Percentiles rank a stretch among this genome's conserved stretches.
Conservation (phyloP, 2,329 filamentous ascomycete species). For the Arthrobotrys megalospora region DNA sequence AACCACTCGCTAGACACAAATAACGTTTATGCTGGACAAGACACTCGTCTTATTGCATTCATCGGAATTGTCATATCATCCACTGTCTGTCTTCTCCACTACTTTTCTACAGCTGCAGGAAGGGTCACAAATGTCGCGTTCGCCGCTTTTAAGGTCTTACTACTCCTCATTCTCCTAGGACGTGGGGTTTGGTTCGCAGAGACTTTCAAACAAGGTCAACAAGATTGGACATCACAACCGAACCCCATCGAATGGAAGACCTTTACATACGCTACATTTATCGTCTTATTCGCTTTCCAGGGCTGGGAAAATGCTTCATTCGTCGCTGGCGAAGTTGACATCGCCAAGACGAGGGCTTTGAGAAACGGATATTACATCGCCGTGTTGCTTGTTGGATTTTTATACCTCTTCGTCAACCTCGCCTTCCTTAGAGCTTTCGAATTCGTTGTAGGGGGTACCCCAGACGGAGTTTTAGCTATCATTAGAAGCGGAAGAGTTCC, state of each 20-base stretch:
- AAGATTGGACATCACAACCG: slow-evolving; percentile 55
- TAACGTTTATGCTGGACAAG: slow-evolving; percentile 61
- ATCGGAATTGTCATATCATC: slow-evolving; percentile 67
- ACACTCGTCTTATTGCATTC: slow-evolving; percentile 66
- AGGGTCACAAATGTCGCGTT: slow-evolving; percentile 67
- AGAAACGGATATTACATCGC: slow-evolving; percentile 66
- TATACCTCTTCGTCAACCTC: slow-evolving; percentile 67
- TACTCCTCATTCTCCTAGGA: slow-evolving; percentile 63
- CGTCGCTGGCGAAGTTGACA: slow-evolving; percentile 66
- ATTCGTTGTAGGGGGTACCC: slow-evolving; percentile 16
- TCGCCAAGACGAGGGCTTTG: slow-evolving; percentile 65
- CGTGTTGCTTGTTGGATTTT: slow-evolving; percentile 65
- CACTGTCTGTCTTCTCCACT: slow-evolving; percentile 67
- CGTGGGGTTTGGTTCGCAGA: slow-evolving; percentile 42
- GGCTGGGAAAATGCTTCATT: slow-evolving; percentile 69
- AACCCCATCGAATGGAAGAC: slow-evolving; percentile 61
- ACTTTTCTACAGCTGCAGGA: slow-evolving; percentile 66
- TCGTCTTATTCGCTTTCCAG: slow-evolving; percentile 67
- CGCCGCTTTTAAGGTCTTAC: slow-evolving; percentile 66
- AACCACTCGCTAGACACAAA: slow-evolving; percentile 65
- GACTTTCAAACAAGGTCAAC: slow-evolving; percentile 60
- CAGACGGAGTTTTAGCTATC: background rate
- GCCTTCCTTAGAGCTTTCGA: slow-evolving; percentile 65
- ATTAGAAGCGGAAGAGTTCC: slow-evolving; percentile 3
- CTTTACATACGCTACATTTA: slow-evolving; percentile 66